phyloP scores from a whole-genome alignment of 257 asterid genomes.

The Nicotiana attenuata region DNA sequence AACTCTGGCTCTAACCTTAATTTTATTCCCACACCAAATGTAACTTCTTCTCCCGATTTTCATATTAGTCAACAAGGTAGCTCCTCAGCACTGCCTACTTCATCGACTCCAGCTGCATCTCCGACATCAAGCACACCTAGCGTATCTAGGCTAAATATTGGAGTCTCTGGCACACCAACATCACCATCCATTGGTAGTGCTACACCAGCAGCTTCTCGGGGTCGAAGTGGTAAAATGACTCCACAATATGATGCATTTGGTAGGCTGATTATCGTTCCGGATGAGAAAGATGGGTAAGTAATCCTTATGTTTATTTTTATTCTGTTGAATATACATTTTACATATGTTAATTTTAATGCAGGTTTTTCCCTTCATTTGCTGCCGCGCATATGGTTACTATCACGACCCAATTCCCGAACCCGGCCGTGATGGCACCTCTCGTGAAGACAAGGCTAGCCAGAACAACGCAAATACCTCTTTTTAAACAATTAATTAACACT shows the following conservation, averaged over 20 bases:
- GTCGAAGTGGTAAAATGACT: background rate
- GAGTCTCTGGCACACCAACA: background rate
- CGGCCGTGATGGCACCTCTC: too few species aligned
- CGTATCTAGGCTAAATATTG: background rate
- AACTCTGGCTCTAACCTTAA: background rate
- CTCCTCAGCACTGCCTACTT: background rate
- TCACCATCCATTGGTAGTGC: background rate
- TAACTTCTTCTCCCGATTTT: background rate
- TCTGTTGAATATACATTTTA: background rate
- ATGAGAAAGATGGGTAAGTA: background rate
- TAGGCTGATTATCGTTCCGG: background rate
- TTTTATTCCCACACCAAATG: background rate
- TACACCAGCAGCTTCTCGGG: background rate
- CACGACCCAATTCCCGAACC: too few species aligned
- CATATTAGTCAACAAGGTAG: background rate
- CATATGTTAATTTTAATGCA: background rate
- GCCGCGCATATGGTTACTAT: background rate
- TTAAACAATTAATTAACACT: too few species aligned
- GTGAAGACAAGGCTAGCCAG: too few species aligned
- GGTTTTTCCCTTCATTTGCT: background rate
- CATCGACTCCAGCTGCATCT: background rate
- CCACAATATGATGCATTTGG: background rate
- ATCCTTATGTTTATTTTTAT: background rate
- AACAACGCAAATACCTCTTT: too few species aligned
- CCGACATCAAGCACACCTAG: background rate